Evolutionary conservation across 345 rosid genomes (phyloP), one percentile per base, ranked within the genome.

Genomic region (Melaleuca alternifolia): DNA sequence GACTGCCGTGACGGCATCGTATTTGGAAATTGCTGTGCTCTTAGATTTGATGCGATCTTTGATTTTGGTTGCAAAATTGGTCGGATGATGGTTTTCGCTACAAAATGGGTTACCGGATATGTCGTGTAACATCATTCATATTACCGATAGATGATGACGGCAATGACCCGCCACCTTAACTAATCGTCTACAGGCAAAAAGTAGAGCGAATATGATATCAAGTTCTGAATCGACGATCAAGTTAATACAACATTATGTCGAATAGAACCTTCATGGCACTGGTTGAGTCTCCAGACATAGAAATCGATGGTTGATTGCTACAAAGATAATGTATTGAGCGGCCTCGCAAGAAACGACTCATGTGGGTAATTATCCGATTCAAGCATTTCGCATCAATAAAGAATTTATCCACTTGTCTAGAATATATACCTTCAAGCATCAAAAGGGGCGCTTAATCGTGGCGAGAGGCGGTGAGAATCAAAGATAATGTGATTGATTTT

Each of bases 61-160:
- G 53, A 14, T 51, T 51, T 51, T 51, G 53, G 53, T 51, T 51
- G 53, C 53, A 51, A 51, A 51, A 51, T 51, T 51, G 16, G 18
- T 51, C 13, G 6, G 53, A 51, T 51, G 53, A 51, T 51, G 53
- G 53, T 51, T 12, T 11, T 71, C 18, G 41, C 79, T 37, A 18
- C 48, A 71, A 33, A 33, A 21, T 1, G 48, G 24, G 16, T 46
- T 10, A 41, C 20, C 1, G 7, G 12, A 10, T 0, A 24, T 71
- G 26, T 71, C 48, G 5, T 0, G 1, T 10, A 33, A 71, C 48
- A 20, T 65, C 11, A 18, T 71, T 71, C 48, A 18, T 71, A 18
- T 5, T 33, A 18, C 6, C 3, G 1, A 71, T 2, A 0, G 1
- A 18, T 20, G 79, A 10, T 0, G 4, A 24, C 10, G 48, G 79